phyloP scores from a whole-genome alignment of 768 basidiomycete species.

The Boletus fagicola region DNA sequence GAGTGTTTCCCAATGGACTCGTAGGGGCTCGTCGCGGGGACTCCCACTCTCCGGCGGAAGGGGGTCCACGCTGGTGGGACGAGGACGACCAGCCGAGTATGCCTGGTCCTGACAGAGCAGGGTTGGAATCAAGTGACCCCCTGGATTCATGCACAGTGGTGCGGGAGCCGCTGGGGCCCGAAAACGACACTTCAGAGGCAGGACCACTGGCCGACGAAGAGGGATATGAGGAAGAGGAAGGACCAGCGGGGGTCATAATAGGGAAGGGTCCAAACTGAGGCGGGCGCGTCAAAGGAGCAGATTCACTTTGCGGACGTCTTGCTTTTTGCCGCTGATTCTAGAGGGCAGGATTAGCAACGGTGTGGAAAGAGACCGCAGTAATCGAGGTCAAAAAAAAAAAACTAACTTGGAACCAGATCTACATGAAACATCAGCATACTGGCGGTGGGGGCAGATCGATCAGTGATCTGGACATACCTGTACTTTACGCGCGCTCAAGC shows the following conservation, averaged over 20 bases:
- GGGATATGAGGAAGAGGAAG: conserved; percentile 21
- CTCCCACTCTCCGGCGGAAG: conserved; percentile 22
- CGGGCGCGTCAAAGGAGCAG: conserved; percentile 49
- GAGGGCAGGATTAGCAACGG: conserved; percentile 10
- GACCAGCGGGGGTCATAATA: conserved; percentile 38
- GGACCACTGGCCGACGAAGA: conserved; percentile 6
- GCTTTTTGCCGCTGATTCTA: conserved; percentile 90
- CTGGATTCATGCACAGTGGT: conserved; percentile 12
- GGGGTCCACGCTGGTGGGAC: conserved; percentile 11
- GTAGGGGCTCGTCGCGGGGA: conserved; percentile 9
- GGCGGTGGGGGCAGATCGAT: conserved; percentile 1
- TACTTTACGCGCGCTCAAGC: conserved; percentile 86
- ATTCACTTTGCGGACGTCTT: conserved; percentile 66
- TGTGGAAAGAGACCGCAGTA: neutral
- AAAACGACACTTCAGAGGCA: conserved; percentile 12
- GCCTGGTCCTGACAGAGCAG: conserved; percentile 53
- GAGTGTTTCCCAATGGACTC: conserved; percentile 10
- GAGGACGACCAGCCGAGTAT: conserved; percentile 42
- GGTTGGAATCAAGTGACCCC: conserved; percentile 35
- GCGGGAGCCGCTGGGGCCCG: conserved; percentile 14
- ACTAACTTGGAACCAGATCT: conserved; percentile 89
- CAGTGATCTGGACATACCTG: conserved; percentile 54
- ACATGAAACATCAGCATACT: conserved; percentile 13
- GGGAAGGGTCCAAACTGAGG: conserved; percentile 66
- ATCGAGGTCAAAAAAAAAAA: neutral